phyloP scores from a whole-genome alignment of 1,284 basidiomycete species.

The Heterobasidion annosum region DNA sequence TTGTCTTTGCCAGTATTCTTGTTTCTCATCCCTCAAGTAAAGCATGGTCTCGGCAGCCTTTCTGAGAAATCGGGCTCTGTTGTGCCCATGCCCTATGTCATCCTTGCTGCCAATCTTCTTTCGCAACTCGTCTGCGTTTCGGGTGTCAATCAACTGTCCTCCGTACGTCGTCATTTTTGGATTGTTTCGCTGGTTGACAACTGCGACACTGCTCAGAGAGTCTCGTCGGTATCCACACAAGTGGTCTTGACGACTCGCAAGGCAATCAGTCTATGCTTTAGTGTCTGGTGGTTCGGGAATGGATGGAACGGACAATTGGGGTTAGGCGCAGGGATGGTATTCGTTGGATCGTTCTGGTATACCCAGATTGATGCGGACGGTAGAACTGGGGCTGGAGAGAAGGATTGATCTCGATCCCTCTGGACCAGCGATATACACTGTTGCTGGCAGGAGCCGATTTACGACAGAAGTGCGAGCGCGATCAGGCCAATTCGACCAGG shows the following conservation, averaged over 20 bases:
- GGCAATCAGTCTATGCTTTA: conserved; percentile 62
- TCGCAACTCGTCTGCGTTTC: conserved; percentile 84
- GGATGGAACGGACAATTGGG: conserved; percentile 57
- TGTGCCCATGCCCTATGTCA: conserved; percentile 30
- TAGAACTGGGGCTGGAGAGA: background rate
- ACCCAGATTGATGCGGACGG: conserved; percentile 13
- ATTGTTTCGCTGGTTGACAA: background rate
- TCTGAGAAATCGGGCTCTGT: conserved; percentile 16
- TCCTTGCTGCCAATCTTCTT: conserved; percentile 62
- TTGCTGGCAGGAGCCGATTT: no score
- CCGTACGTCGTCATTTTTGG: conserved; percentile 35
- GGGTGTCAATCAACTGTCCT: conserved; percentile 78
- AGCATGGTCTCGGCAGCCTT: conserved; percentile 42
- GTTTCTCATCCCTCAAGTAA: conserved; percentile 50
- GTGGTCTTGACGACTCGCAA: conserved; percentile 64
- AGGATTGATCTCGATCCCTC: background rate
- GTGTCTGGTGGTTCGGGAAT: conserved; percentile 69
- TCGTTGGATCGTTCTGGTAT: conserved; percentile 53
- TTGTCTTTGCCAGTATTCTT: conserved; percentile 73
- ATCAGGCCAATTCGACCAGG: background rate
- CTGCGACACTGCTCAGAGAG: conserved; percentile 31
- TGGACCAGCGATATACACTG: no score
- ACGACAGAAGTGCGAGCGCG: background rate
- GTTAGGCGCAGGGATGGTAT: conserved; percentile 56
- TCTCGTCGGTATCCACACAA: conserved; percentile 67